phyloP scores from a whole-genome alignment of 176 grass and related monocot species.

The Melocanna baccifera region DNA sequence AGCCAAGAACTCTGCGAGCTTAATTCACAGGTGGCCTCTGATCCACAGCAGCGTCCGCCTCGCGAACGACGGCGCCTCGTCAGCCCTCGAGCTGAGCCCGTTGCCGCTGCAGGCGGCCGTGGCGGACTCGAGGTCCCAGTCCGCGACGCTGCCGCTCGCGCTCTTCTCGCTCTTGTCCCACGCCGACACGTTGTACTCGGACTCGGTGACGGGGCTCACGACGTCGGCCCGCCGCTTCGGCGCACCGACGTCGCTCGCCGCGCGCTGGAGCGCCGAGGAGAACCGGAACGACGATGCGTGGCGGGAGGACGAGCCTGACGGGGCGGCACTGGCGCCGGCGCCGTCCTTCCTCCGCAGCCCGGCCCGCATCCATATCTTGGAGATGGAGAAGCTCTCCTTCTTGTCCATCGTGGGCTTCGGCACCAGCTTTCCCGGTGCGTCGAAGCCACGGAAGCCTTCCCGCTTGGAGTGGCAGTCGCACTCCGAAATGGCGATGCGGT shows the following conservation, averaged over 20 bases:
- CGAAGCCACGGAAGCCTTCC: slow-evolving; percentile 67
- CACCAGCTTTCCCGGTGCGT: slow-evolving; percentile 11
- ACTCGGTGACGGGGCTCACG: slow-evolving; percentile 61
- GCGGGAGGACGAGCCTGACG: slow-evolving; percentile 40
- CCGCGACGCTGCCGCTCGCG: slow-evolving; percentile 48
- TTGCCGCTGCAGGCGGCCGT: neutral
- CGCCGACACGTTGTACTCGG: slow-evolving; percentile 70
- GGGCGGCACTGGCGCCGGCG: neutral
- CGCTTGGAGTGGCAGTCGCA: slow-evolving; percentile 86
- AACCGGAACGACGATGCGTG: slow-evolving; percentile 64
- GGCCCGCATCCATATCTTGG: slow-evolving; percentile 82
- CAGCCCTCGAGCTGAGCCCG: slow-evolving; percentile 49
- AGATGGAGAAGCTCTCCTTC: slow-evolving; percentile 83
- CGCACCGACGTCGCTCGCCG: slow-evolving; percentile 37
- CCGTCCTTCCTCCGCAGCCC: slow-evolving; percentile 44
- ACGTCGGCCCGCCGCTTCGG: slow-evolving; percentile 47
- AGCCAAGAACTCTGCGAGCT: neutral
- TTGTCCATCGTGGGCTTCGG: slow-evolving; percentile 22
- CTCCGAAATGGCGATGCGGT: slow-evolving; percentile 72
- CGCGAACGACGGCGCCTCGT: slow-evolving; percentile 91
- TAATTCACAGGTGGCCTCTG: slow-evolving; percentile 51
- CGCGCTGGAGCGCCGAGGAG: slow-evolving; percentile 37
- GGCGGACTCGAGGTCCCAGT: slow-evolving; percentile 68
- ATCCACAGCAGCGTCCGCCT: slow-evolving; percentile 90
- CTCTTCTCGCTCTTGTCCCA: slow-evolving; percentile 64